Percentiles rank a stretch among this genome's conserved stretches.
phyloP scores from a whole-genome alignment of 2,329 filamentous ascomycete genomes.

The Daldinia eschscholtzii region DNA sequence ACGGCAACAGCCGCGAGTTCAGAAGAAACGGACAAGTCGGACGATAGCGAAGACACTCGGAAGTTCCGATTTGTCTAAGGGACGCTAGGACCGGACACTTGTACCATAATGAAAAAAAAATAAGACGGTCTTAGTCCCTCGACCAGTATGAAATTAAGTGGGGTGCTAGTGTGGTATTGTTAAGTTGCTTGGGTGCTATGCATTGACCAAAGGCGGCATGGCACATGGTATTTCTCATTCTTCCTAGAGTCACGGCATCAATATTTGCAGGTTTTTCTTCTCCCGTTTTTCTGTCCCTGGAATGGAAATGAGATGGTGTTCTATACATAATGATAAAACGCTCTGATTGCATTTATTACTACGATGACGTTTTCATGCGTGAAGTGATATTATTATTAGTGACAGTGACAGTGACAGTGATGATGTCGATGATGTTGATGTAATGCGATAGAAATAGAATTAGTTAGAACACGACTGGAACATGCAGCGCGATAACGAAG shows the following conservation, averaged over 20 bases:
- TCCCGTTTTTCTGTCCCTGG: conserved; percentile 34
- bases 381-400: background rate
- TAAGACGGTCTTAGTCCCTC: conserved; percentile 23
- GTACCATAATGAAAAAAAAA: conserved; percentile 45
- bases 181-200: conserved; percentile 40
- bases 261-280: conserved; percentile 40
- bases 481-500: background rate
- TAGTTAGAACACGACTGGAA: background rate
- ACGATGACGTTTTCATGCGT: conserved; percentile 11
- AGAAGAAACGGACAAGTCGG: conserved; percentile 38
- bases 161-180: conserved; percentile 34
- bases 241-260: conserved; percentile 48
- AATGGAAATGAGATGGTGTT: conserved; percentile 45
- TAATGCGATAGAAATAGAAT: background rate
- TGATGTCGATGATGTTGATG: background rate
- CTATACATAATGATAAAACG: conserved; percentile 39
- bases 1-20: conserved; percentile 33
- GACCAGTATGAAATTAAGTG: conserved; percentile 38
- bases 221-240: conserved; percentile 43
- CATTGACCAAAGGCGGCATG: conserved; percentile 47
- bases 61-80: conserved; percentile 54
- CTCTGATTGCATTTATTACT: conserved; percentile 32
- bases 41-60: conserved; percentile 28
- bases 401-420: background rate
- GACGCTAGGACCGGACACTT: conserved; percentile 32